Evolutionary conservation across 2,329 filamentous ascomycete genomes (phyloP).

Genomic region (Coleophoma cylindrospora): DNA sequence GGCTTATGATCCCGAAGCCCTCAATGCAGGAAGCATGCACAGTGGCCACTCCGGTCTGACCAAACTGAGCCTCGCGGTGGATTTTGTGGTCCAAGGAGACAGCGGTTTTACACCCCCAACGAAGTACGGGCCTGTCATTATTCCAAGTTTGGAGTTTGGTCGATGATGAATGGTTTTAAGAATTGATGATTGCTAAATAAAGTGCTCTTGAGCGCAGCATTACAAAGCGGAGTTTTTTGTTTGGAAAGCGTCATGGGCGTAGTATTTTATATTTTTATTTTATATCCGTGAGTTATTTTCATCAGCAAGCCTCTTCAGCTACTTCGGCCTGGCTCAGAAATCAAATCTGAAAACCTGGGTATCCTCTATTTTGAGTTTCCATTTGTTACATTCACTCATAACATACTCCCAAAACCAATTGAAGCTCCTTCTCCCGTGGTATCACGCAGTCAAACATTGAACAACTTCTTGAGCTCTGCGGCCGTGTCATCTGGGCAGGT

Average conservation of each 20-base stretch:
- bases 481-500: constrained; percentile 78
- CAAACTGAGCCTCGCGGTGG: constrained; percentile 82
- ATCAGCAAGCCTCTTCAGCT: not conserved
- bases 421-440: not conserved
- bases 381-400: not conserved
- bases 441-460: constrained; percentile 49
- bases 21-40: constrained; percentile 21
- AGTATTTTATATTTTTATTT: not conserved
- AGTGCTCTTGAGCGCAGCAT: constrained; percentile 5
- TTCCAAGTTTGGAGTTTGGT: constrained; percentile 79
- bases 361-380: too few relatives aligned
- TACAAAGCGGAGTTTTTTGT: constrained; percentile 8
- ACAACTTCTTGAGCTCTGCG: constrained; percentile 73
- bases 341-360: not conserved
- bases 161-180: constrained; percentile 32
- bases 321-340: not conserved
- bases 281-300: not conserved
- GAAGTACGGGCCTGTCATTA: constrained; percentile 95
- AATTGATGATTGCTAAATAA: too few relatives aligned
- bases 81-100: constrained; percentile 96
- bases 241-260: not conserved
- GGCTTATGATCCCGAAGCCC: constrained; percentile 83
- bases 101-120: constrained; percentile 75
- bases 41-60: constrained; percentile 41
- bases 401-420: not conserved